Conservation (phyloP, 176 grass and related monocot genomes). For the Avena sativa region DNA sequence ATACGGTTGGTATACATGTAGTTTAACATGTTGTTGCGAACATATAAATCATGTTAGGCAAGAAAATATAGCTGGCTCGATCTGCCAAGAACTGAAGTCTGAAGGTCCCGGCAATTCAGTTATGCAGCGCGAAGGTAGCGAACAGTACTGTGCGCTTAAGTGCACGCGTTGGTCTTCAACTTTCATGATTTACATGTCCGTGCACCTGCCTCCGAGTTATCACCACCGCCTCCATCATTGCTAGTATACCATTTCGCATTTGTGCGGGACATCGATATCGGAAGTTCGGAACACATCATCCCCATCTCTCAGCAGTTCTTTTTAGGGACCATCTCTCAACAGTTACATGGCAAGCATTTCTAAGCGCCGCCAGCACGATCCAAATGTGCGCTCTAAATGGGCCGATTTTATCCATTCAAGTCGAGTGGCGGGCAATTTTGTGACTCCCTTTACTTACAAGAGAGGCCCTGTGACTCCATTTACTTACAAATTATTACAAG, state of each 20-base stretch:
- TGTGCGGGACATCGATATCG: conserved; percentile 4
- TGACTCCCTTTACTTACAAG: too few relatives aligned
- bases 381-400: too few relatives aligned
- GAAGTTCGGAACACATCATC: background rate
- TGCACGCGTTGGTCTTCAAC: conserved; percentile 27
- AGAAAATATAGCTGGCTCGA: background rate
- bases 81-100: background rate
- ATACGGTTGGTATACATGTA: too few relatives aligned
- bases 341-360: too few relatives aligned
- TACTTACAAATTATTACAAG: too few relatives aligned
- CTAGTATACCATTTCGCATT: background rate
- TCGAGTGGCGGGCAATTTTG: too few relatives aligned
- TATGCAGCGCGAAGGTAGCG: background rate
- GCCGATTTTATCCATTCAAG: too few relatives aligned
- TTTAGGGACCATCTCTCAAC: background rate
- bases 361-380: too few relatives aligned
- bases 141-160: background rate
- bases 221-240: conserved; percentile 19
- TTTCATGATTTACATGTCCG: conserved; percentile 42
- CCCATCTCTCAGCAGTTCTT: background rate
- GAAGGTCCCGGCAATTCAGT: background rate
- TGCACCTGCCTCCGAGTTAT: conserved; percentile 42
- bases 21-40: too few relatives aligned
- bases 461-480: too few relatives aligned
- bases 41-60: too few relatives aligned